Evolutionary conservation across 768 basidiomycete genomes (phyloP).

Genomic region (Agaricus blazei): DNA sequence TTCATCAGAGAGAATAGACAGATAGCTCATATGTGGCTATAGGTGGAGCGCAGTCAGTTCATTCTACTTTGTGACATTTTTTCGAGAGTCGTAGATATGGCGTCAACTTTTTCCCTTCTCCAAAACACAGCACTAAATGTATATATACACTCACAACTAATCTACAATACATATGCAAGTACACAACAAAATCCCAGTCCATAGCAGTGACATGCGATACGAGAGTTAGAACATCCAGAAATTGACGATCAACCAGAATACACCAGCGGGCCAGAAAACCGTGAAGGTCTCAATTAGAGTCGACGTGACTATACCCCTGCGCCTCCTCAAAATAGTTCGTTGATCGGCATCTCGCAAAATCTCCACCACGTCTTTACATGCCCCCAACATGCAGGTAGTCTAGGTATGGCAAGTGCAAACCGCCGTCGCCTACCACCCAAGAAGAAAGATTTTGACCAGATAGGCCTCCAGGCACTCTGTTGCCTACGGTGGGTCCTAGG

Average conservation of each 20-base stretch:
- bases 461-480: conserved; percentile 16
- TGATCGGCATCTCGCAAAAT: conserved; percentile 12
- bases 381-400: conserved; percentile 17
- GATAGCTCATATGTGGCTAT: too few relatives aligned
- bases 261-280: conserved; percentile 12
- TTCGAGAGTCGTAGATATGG: too few relatives aligned
- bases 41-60: too few relatives aligned
- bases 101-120: too few relatives aligned
- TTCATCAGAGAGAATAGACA: too few relatives aligned
- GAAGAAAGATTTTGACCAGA: conserved; percentile 50
- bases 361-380: conserved; percentile 18
- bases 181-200: background rate
- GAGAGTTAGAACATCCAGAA: conserved; percentile 5
- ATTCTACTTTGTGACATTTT: too few relatives aligned
- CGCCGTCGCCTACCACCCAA: conserved; percentile 51
- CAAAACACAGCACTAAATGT: background rate
- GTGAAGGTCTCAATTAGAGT: conserved; percentile 17
- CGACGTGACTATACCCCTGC: conserved; percentile 26
- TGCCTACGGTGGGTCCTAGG: conserved; percentile 19
- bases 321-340: conserved; percentile 15
- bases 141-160: background rate
- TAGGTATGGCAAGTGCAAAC: conserved; percentile 42
- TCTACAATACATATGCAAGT: background rate
- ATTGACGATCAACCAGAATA: conserved; percentile 11
- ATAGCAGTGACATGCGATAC: background rate